Conservation (phyloP, 108 stramenopile species). For the Seminavis robusta region DNA sequence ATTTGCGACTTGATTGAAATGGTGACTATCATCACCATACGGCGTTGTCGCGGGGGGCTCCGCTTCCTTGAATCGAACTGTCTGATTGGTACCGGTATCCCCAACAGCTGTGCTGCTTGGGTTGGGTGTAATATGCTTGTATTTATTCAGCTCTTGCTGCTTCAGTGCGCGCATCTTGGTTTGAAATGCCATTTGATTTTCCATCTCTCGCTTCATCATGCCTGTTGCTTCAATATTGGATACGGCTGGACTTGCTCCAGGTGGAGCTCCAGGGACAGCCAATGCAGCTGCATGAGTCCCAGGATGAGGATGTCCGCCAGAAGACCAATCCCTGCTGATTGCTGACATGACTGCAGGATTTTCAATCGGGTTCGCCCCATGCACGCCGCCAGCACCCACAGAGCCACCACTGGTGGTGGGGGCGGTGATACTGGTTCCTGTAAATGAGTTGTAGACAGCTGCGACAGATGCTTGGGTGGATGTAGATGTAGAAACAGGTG, state of each 20-base stretch:
- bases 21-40: not conserved
- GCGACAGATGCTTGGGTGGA: constrained; percentile 9
- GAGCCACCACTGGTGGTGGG: too few species aligned
- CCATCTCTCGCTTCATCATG: constrained; percentile 86
- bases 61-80: too few species aligned
- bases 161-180: constrained; percentile 82
- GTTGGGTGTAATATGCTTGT: constrained; percentile 17
- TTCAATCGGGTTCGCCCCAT: too few species aligned
- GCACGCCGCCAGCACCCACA: too few species aligned
- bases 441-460: constrained; percentile 17
- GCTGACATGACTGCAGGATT: too few species aligned
- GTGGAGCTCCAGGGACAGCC: constrained; percentile 5
- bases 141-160: constrained; percentile 74
- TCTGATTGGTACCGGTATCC: not conserved
- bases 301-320: too few species aligned
- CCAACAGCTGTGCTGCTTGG: not conserved
- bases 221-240: constrained; percentile 65
- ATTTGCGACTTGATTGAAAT: too few species aligned
- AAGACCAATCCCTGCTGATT: too few species aligned
- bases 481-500: not conserved
- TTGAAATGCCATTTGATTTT: constrained; percentile 74
- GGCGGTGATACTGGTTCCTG: too few species aligned
- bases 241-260: constrained; percentile 17
- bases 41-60: not conserved
- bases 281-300: constrained; percentile 5